Evolutionary conservation across 768 basidiomycete genomes (phyloP), one percentile per base, ranked within the genome.

Genomic region (Peribolospora baueri): DNA sequence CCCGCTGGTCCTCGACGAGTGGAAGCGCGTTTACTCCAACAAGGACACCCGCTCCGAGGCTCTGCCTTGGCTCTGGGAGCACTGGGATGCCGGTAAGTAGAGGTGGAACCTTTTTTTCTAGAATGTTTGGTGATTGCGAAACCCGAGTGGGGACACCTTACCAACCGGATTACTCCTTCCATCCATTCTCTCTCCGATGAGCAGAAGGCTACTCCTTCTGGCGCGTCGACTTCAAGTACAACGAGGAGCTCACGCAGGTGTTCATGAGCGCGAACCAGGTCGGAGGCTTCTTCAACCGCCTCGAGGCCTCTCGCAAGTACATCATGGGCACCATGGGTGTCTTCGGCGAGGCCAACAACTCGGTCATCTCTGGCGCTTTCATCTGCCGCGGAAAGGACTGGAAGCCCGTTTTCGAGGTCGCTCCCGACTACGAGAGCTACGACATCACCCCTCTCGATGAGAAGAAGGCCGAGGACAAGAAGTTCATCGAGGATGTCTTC

Each of bases 1-100:
- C 7, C 57, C 61, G 11, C 66, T 66, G 62, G 64, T 65, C 61
- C 57, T 68, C 45, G 65, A 91, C 68, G 87, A 95, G 70, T 93
- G 86, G 87, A 95, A 95, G 69, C 80, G 85, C 48, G 81, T 83
- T 48, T 98, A 97, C 74, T 93, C 88, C 64, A 97, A 95, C 81
- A 80, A 81, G 68, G 88, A 95, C n/a, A 95, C 90, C 45, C 79
- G 83, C 9, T 48, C 14, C 1, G 40, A 13, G 6, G 41, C 13
- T 45, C 43, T 45, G 25, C 25, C 25, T 25, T 25, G 25, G 25
- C 25, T 25, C 25, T 25, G 25, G 25, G 25, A 25, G 25, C 25
- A 25, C 25, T 25, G 25, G 25, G 25, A 25, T 25, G 25, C 25
- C 25, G 25, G 25, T 25, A 25, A 25, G 25, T 25, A 25, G 25